phyloP scores from a whole-genome alignment of 2,329 filamentous ascomycete genomes.

The Phaeosphaeria sp. region DNA sequence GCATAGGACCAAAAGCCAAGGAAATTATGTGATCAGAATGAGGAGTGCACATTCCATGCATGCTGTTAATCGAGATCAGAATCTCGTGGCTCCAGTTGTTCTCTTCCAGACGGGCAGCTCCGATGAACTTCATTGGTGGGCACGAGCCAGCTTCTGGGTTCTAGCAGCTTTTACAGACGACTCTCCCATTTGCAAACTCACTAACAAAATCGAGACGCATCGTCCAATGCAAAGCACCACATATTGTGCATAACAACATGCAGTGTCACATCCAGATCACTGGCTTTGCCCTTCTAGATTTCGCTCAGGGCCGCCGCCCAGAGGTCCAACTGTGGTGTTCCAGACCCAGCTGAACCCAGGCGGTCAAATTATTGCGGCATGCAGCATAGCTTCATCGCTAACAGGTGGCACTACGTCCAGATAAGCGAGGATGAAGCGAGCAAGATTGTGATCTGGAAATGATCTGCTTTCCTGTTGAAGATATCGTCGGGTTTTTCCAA shows the following conservation, averaged over 20 bases:
- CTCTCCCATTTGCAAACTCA: neutral
- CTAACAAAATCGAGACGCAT: too few species aligned
- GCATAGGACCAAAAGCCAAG: too few species aligned
- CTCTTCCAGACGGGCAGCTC: neutral
- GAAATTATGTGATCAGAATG: too few species aligned
- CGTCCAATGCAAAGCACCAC: too few species aligned
- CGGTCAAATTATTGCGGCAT: neutral
- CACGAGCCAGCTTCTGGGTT: neutral
- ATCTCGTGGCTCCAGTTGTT: neutral
- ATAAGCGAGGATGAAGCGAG: neutral
- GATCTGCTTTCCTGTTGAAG: neutral
- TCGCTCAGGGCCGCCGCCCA: too few species aligned
- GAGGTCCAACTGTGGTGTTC: too few species aligned
- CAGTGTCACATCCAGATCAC: too few species aligned
- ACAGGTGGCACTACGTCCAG: neutral
- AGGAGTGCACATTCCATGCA: neutral
- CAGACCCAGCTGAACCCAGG: too few species aligned
- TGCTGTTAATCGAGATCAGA: neutral
- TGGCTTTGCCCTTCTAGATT: too few species aligned
- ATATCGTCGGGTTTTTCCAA: neutral
- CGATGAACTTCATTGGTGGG: neutral
- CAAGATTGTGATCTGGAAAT: neutral
- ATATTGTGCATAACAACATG: too few species aligned
- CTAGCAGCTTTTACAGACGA: neutral
- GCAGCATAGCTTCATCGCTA: neutral